Evolutionary conservation across 148 eudicot species (phyloP).

Genomic region (Suaeda aralocaspica): DNA sequence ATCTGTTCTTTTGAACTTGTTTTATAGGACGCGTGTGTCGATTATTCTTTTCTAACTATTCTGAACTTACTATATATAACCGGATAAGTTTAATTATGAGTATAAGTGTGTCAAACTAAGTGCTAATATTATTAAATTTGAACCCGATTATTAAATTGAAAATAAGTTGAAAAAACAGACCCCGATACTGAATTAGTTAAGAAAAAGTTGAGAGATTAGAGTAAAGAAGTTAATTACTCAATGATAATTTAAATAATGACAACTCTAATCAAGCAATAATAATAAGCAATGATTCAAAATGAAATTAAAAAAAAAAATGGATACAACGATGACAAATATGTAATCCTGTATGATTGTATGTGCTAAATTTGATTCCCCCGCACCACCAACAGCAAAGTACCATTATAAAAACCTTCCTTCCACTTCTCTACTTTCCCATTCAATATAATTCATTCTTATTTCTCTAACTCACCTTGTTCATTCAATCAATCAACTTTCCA

Average conservation of each 20-base stretch:
- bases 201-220: no score
- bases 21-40: no score
- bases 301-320: not conserved
- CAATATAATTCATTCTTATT: not conserved
- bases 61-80: no score
- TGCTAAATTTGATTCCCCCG: conserved; percentile 14
- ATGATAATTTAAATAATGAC: not conserved
- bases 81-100: no score
- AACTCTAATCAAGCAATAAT: not conserved
- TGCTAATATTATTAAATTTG: no score
- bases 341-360: conserved; percentile 26
- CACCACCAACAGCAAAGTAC: conserved; percentile 5
- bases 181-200: not conserved
- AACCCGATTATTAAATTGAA: no score
- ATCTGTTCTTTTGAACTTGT: no score
- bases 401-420: conserved; percentile 31
- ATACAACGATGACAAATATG: conserved; percentile 47
- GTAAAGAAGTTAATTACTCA: not conserved
- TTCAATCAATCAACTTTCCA: no score
- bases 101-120: no score
- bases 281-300: conserved; percentile 27
- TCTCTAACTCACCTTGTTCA: not conserved
- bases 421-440: conserved; percentile 16
- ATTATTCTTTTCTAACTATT: no score
- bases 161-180: not conserved